These are phyloP conservation scores for Elsinoe ampelina DNA, from an alignment of 2,329 filamentous ascomycete genomes.

Conservation along the genomic window DNA sequence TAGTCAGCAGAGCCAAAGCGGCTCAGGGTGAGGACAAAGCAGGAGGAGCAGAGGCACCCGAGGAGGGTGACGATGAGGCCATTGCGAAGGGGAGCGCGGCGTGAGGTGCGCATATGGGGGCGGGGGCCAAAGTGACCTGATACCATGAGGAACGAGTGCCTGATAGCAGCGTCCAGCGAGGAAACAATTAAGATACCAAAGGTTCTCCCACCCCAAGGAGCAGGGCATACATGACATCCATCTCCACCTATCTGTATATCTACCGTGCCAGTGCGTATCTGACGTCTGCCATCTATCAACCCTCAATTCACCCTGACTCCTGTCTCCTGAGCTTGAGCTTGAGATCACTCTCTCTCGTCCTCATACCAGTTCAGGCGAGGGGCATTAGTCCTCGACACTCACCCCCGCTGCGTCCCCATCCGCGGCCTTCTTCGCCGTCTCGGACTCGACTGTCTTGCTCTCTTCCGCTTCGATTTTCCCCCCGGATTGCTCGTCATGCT, in stretches of 20 bases:
- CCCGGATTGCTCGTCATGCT: not conserved
- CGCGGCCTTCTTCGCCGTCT: conserved; percentile 21
- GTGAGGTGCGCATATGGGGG: no score
- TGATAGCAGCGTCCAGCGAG: not conserved
- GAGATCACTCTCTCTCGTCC: no score
- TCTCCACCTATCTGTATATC: not conserved
- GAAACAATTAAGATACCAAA: not conserved
- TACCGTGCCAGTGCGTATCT: not conserved
- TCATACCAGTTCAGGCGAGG: not conserved
- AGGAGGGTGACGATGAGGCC: not conserved
- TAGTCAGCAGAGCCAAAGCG: not conserved
- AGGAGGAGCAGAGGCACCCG: not conserved
- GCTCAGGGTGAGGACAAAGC: not conserved
- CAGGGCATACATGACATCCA: not conserved
- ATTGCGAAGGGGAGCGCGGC: not conserved
- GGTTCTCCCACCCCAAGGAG: not conserved
- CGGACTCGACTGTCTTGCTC: conserved; percentile 17
- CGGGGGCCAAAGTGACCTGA: no score
- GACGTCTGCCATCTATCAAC: not conserved
- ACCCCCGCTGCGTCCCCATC: conserved; percentile 26
- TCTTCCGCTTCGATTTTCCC: conserved; percentile 8
- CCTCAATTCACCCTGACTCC: not conserved
- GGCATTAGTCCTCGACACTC: conserved; percentile 29
- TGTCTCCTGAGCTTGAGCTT: no score
- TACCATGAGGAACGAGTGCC: not conserved